Percentiles rank a stretch among this genome's conserved stretches.
Evolutionary conservation across 345 rosid genomes (phyloP).

Genomic region (Citrus sp.): DNA sequence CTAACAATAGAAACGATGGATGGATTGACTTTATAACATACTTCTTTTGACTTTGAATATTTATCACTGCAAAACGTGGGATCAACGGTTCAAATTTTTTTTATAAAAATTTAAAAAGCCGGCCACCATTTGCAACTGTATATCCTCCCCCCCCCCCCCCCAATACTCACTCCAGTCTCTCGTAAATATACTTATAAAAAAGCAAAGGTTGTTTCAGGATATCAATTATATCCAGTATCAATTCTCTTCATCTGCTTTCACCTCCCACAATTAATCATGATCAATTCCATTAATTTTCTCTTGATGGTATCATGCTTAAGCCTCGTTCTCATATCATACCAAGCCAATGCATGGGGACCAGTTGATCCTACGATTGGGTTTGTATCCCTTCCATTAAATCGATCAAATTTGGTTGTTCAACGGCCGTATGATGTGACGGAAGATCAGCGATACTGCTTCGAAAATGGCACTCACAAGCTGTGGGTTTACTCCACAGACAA

Average conservation of each 20-base stretch:
- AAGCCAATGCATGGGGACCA: not conserved
- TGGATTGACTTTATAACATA: no score
- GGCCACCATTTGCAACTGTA: no score
- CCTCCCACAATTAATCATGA: not conserved
- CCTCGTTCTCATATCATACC: not conserved
- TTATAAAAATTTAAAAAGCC: no score
- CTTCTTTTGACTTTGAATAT: no score
- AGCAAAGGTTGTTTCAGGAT: not conserved
- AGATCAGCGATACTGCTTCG: constrained; percentile 1
- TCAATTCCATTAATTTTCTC: not conserved
- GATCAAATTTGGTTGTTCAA: not conserved
- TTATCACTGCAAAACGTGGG: no score
- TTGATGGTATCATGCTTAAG: not conserved
- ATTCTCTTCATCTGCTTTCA: not conserved
- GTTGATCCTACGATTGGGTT: not conserved
- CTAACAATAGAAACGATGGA: no score
- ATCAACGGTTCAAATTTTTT: no score
- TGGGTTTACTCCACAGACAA: not conserved
- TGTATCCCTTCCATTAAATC: not conserved
- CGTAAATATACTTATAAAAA: not conserved
- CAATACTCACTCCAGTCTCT: no score
- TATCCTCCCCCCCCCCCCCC: no score
- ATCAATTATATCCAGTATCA: not conserved
- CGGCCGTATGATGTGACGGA: not conserved
- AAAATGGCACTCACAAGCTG: constrained; percentile 2